Conservation (phyloP, 2,329 filamentous ascomycete species). For the Verticillium longisporum region DNA sequence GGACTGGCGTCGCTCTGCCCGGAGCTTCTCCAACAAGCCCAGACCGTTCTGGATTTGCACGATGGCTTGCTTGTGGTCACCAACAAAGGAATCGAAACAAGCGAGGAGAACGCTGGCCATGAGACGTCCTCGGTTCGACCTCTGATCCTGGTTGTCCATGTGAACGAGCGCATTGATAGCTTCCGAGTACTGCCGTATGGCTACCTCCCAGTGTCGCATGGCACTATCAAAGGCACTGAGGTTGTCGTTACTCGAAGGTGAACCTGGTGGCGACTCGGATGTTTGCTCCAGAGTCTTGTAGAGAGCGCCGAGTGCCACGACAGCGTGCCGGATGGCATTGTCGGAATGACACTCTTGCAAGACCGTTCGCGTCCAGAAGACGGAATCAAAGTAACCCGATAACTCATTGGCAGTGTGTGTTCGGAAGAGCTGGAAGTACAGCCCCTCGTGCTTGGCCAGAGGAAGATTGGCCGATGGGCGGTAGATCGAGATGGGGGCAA, state of each 20-base stretch:
- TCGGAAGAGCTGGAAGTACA: constrained; percentile 57
- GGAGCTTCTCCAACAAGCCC: constrained; percentile 44
- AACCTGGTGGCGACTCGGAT: constrained; percentile 41
- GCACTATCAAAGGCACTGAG: constrained; percentile 27
- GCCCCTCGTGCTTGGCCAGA: constrained; percentile 43
- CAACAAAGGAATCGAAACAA: constrained; percentile 63
- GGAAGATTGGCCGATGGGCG: constrained; percentile 37
- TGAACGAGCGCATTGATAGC: constrained; percentile 45
- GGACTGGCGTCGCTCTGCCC: constrained; percentile 34
- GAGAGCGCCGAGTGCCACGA: constrained; percentile 58
- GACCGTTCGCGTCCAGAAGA: constrained; percentile 59
- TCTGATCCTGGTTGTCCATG: constrained; percentile 33
- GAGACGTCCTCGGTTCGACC: constrained; percentile 46
- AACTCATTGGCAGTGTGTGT: constrained; percentile 55
- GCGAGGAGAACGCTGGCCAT: constrained; percentile 59
- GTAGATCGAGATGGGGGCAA: constrained; percentile 26
- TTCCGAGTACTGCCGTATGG: constrained; percentile 51
- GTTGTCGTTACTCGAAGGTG: constrained; percentile 28
- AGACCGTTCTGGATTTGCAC: constrained; percentile 54
- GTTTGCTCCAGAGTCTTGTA: constrained; percentile 60
- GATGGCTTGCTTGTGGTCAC: constrained; percentile 56
- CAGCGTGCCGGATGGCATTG: constrained; percentile 55
- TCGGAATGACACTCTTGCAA: constrained; percentile 57
- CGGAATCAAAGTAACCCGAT: constrained; percentile 60
- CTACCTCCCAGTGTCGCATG: constrained; percentile 50